Percentiles rank a stretch among this genome's conserved stretches.
These are phyloP conservation scores for Tritrichomonas foetus DNA, from an alignment of 208 protist species.

Conservation along the genomic window DNA sequence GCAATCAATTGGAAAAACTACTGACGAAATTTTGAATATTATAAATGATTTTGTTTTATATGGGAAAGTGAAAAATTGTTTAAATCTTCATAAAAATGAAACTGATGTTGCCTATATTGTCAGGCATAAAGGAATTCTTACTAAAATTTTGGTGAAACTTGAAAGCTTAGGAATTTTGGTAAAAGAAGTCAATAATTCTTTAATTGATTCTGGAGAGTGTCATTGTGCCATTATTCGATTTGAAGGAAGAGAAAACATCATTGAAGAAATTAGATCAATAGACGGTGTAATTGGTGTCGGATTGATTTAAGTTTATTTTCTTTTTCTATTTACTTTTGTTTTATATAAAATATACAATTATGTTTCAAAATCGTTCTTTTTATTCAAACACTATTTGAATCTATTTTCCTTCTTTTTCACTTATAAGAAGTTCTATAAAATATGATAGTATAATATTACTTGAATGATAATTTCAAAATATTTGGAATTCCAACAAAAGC, in stretches of 20 bases:
- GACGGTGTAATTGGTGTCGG: constrained; percentile 1
- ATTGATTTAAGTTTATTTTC: too few species aligned
- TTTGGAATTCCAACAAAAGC: too few species aligned
- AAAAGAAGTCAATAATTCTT: not conserved
- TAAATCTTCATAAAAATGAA: not conserved
- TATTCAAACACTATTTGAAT: too few species aligned
- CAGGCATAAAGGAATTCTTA: not conserved
- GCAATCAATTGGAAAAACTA: not conserved
- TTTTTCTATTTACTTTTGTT: too few species aligned
- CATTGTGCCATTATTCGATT: not conserved
- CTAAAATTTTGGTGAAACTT: not conserved
- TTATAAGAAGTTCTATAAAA: too few species aligned
- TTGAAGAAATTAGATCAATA: not conserved
- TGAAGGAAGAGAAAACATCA: not conserved
- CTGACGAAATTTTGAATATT: not conserved
- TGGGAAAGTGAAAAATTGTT: not conserved
- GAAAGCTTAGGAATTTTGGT: not conserved
- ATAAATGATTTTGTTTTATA: not conserved
- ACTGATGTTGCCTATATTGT: not conserved
- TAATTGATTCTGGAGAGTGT: not conserved
- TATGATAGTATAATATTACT: too few species aligned
- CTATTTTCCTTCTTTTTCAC: too few species aligned
- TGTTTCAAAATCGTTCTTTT: too few species aligned
- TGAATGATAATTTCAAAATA: too few species aligned
- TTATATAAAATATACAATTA: too few species aligned